Base-by-base conservation (phyloP, 78 protist genomes). In the Chrysochromulina tobinii region DNA sequence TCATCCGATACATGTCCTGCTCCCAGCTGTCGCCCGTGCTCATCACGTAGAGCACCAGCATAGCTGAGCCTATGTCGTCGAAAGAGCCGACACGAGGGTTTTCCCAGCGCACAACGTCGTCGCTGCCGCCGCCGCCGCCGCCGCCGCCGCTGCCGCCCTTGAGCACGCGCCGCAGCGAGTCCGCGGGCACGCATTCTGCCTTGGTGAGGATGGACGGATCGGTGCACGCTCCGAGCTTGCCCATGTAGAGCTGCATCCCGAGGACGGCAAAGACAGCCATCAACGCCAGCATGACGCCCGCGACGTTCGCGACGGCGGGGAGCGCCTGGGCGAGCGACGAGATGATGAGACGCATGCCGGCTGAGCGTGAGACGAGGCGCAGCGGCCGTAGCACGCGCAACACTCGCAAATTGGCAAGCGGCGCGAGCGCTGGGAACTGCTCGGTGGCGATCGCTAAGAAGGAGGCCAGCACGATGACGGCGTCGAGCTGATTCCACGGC, bases 401-500 rank as follows among this genome's bases (percentile, higher is more conserved):
- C 64, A 59, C 23, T 59, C 64, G 64, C 23, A 59, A 12, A 7
- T 7, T 59, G 64, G 64, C 7, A 7, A 59, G 7, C 38, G 38
- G 38, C 23, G 23, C 64, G 12, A 12, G 12, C 12, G 64, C 23
- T 59, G 64, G 23, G 7, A 59, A 14, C 64, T 14, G 23, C 7
- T 59, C 12, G 23, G 12, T 14, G 27, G 12, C 4, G 17, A 38
- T 38, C 38, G 38, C 38, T 38, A 38, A 38, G 38, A 38, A 38
- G 38, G 87, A 55, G 4, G 59, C 25, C 17, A 89, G 6, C 21
- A 93, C 95, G 38, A 93, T 23, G 61, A 8, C 48, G 6, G 84
- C 64, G 72, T 93, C 95, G 57, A 93, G 79, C 25, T 1, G 3
- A 51, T 90, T 90, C 94, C 92, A 93, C 38, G 18, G 51, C 50